Evolutionary conservation across 805 yeast species (phyloP).

Genomic region (Yarrowia bubula): DNA sequence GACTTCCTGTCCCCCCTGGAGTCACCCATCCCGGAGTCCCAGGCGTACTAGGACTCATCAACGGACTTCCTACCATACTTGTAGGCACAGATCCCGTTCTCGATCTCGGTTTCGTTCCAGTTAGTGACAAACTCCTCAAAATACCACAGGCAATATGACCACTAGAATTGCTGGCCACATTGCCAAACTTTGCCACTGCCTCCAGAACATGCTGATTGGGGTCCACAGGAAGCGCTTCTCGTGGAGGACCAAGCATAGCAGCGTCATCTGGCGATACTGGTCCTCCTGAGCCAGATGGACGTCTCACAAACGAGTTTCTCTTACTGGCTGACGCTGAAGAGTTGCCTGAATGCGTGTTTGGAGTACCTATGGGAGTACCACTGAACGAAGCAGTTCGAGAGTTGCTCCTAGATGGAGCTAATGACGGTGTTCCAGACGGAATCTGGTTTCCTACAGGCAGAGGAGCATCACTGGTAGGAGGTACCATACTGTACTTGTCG

Average conservation of each 20-base stretch:
- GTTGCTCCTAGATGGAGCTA: neutral
- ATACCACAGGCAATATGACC: constrained; percentile 23
- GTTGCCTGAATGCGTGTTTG: constrained; percentile 6
- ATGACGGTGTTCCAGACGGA: neutral
- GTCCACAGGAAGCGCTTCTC: neutral
- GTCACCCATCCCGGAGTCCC: constrained; percentile 16
- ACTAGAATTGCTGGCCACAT: constrained; percentile 15
- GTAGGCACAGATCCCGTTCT: constrained; percentile 6
- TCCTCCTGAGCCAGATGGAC: constrained; percentile 1
- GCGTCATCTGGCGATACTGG: constrained; percentile 9
- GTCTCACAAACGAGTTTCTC: constrained; percentile 3
- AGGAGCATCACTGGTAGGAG: constrained; percentile 5
- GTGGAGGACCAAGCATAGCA: constrained; percentile 10
- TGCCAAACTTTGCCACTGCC: constrained; percentile 19
- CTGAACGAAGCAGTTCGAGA: neutral
- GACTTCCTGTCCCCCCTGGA: neutral
- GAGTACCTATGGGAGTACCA: constrained; percentile 2
- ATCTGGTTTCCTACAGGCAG: constrained; percentile 13
- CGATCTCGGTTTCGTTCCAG: neutral
- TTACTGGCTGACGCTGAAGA: constrained; percentile 5
- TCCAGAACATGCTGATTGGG: constrained; percentile 22
- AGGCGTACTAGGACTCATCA: constrained; percentile 1
- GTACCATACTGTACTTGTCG: neutral
- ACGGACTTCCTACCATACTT: neutral
- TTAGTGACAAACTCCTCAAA: neutral